A percentile compares a stretch with the other conserved stretches of the same genome.
phyloP scores from a whole-genome alignment of 2,329 filamentous ascomycete genomes.

The Penicillium sp. region DNA sequence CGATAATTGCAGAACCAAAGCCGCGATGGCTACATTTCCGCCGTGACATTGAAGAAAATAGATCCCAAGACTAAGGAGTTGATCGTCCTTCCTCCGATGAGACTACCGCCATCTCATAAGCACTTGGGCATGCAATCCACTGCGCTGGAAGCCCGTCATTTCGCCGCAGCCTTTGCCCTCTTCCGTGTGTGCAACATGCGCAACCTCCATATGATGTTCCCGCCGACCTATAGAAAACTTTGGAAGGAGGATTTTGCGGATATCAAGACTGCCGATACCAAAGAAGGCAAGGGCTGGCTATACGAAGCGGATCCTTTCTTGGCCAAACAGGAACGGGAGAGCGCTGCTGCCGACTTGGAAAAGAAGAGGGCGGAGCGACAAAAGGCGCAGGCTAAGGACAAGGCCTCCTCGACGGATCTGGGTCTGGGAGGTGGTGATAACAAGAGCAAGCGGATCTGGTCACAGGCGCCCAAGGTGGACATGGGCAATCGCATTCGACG shows the following conservation, averaged over 20 bases:
- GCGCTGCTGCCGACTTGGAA: conserved; percentile 67
- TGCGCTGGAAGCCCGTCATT: conserved; percentile 85
- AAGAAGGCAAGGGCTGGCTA: conserved; percentile 75
- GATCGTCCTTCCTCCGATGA: conserved; percentile 72
- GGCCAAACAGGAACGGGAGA: conserved; percentile 71
- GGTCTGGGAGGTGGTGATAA: conserved; percentile 40
- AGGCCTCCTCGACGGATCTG: conserved; percentile 60
- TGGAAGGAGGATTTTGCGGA: conserved; percentile 86
- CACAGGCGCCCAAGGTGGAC: conserved; percentile 80
- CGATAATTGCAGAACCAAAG: conserved; percentile 54
- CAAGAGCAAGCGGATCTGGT: conserved; percentile 68
- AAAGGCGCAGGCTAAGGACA: conserved; percentile 57
- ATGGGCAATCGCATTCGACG: conserved; percentile 78
- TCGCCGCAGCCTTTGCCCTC: conserved; percentile 84
- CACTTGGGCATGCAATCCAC: conserved; percentile 71
- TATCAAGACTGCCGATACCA: conserved; percentile 75
- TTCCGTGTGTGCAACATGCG: conserved; percentile 93
- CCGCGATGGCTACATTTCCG: conserved; percentile 69
- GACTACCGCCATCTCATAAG: conserved; percentile 70
- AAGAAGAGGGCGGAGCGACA: conserved; percentile 73
- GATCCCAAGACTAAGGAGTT: conserved; percentile 80
- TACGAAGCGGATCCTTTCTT: conserved; percentile 95
- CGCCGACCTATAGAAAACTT: conserved; percentile 79
- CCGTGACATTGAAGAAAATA: conserved; percentile 67
- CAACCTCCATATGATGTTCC: conserved; percentile 90